Base-by-base conservation (phyloP, 306 rosid species). In the Corylus americana region DNA sequence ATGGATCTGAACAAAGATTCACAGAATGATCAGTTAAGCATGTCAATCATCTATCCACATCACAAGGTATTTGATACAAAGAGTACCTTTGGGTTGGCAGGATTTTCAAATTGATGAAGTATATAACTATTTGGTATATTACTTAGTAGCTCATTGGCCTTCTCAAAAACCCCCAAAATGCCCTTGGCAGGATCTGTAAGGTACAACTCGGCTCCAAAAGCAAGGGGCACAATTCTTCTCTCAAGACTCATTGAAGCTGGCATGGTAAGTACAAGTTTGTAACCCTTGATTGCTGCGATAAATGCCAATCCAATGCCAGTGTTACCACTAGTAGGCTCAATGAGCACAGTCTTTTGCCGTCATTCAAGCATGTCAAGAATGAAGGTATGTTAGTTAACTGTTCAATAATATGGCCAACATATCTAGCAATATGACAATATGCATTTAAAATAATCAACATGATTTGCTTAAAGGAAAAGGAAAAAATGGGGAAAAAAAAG, bases 221-320 rank as follows among this genome's bases (percentile, higher is more conserved):
- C 98, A 48, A 55, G 86, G 70, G 85, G 80, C 25, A 94, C 81
- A 47, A 91, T 82, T 85, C 82, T 91, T 87, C 92, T 92, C 84
- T 92, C 97, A 49, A 90, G 62, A 67, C 95, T 92, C 63, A 70
- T 44, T 11, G 55, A 10, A 70, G 74, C 17, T n/a, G 55, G n/a
- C n/a, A 70, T 70, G 53, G 55, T 48, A n/a, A 70, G 74, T 7
- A 48, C 12, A 22, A 47, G 57, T 45, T 45, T 71, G 57, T 71
- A 71, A 47, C 97, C 97, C 80, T 80, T 91, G 79, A 82, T 63
- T 62, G 92, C 98, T 78, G 90, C 95, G 66, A 94, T 51, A 78
- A 81, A 91, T 48, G 97, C 97, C 87, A 94, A 79, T 53, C 97
- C 97, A 81, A 94, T 91, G 74, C 98, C 98, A 0, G 97, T 94